Percentiles rank a stretch among this genome's conserved stretches.
These are phyloP conservation scores for Colletotrichum agaves DNA, from an alignment of 2,329 filamentous ascomycete genomes.

Conservation along the genomic window DNA sequence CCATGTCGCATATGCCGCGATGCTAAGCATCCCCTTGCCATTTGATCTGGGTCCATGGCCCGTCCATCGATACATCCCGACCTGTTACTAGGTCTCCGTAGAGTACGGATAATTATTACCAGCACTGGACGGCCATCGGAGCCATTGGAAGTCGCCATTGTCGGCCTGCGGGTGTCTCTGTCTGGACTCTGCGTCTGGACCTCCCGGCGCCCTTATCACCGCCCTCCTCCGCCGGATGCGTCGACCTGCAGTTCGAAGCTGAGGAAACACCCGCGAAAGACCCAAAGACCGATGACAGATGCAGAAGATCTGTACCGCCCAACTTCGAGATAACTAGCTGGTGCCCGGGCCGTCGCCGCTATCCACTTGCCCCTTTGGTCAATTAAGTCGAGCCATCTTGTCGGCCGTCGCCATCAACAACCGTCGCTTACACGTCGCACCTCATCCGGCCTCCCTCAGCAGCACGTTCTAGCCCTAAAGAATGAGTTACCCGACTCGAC, in stretches of 20 bases:
- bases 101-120: too few species aligned
- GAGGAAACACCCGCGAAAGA: neutral
- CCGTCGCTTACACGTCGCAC: neutral
- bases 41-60: too few species aligned
- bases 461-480: too few species aligned
- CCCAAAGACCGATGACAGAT: neutral
- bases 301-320: neutral
- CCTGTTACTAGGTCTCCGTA: too few species aligned
- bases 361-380: neutral
- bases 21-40: neutral
- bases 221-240: constrained; percentile 22
- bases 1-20: constrained; percentile 13
- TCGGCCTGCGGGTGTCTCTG: neutral
- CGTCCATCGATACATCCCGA: too few species aligned
- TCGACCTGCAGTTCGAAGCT: constrained; percentile 6
- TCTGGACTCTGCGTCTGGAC: constrained; percentile 14
- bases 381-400: neutral
- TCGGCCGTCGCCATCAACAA: neutral
- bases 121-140: too few species aligned
- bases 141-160: neutral
- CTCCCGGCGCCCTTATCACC: neutral
- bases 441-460: neutral
- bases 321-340: constrained; percentile 1
- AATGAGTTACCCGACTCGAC: too few species aligned
- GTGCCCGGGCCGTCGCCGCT: neutral